Conservation (phyloP, 2,329 filamentous ascomycete species). For the Xylaria sp. region DNA sequence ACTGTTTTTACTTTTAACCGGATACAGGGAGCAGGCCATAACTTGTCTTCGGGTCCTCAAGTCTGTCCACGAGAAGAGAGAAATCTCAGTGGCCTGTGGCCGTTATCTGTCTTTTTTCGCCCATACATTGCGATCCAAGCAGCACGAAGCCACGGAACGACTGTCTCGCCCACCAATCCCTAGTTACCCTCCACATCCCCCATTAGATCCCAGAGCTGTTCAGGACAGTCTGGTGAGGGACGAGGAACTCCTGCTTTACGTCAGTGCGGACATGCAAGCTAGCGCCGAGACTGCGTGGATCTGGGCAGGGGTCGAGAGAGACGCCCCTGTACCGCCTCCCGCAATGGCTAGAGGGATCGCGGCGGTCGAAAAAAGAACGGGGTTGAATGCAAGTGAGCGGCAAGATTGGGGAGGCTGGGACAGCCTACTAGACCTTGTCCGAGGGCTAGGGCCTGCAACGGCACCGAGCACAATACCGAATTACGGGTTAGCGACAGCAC, state of each 20-base stretch:
- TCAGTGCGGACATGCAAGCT: conserved; percentile 87
- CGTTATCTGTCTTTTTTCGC: conserved; percentile 86
- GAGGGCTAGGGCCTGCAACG: conserved; percentile 60
- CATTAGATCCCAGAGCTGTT: conserved; percentile 42
- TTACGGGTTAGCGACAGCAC: conserved; percentile 39
- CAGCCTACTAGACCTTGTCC: conserved; percentile 72
- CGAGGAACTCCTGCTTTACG: conserved; percentile 89
- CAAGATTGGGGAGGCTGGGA: conserved; percentile 86
- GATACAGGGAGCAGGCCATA: conserved; percentile 77
- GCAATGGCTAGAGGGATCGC: conserved; percentile 53
- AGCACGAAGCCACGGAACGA: conserved; percentile 57
- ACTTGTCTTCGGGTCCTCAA: conserved; percentile 78
- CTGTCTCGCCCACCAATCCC: conserved; percentile 44
- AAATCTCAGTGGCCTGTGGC: conserved; percentile 81
- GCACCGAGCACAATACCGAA: conserved; percentile 45
- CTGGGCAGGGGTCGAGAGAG: conserved; percentile 74
- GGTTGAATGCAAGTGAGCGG: conserved; percentile 66
- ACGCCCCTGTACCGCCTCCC: conserved; percentile 47
- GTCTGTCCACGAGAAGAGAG: conserved; percentile 76
- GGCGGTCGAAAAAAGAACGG: conserved; percentile 61
- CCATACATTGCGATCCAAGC: conserved; percentile 69
- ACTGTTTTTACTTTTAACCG: conserved; percentile 80
- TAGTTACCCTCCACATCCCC: conserved; percentile 43
- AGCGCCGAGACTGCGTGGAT: conserved; percentile 83
- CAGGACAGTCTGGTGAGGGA: conserved; percentile 66